These are phyloP conservation scores for Xylaria palmicola DNA, from an alignment of 495 filamentous ascomycete species.

Conservation along the genomic window DNA sequence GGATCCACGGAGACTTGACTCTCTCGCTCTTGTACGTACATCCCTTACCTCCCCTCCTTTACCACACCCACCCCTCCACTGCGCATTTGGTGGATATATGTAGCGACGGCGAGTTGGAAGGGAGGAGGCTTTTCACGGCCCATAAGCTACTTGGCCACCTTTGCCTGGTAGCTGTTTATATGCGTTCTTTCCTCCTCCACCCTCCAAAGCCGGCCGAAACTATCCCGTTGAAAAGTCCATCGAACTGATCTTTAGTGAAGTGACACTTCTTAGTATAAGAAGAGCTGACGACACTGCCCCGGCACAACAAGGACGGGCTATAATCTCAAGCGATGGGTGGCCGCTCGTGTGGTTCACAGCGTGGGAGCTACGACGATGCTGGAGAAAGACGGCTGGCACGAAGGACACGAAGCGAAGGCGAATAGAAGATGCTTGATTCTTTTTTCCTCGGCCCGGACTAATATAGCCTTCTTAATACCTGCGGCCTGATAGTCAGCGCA, in stretches of 20 bases:
- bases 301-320: neutral
- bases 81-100: neutral
- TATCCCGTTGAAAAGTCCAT: neutral
- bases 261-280: neutral
- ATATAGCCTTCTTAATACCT: no score
- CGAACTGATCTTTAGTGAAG: constrained; percentile 2
- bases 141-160: neutral
- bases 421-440: no score
- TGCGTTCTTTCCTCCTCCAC: constrained; percentile 9
- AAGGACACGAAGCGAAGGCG: no score
- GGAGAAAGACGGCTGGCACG: no score
- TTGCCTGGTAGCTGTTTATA: constrained; percentile 39
- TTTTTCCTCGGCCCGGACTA: no score
- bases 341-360: neutral
- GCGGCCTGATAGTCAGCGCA: no score
- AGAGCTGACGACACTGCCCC: neutral
- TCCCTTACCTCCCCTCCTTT: constrained; percentile 7
- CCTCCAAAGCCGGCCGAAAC: neutral
- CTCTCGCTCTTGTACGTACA: constrained; percentile 74
- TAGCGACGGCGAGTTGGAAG: no score
- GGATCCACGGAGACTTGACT: constrained; percentile 87
- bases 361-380: neutral
- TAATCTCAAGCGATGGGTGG: neutral
- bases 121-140: neutral
- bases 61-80: neutral